Evolutionary conservation across 345 rosid genomes (phyloP).

Genomic region (Linum tenue): DNA sequence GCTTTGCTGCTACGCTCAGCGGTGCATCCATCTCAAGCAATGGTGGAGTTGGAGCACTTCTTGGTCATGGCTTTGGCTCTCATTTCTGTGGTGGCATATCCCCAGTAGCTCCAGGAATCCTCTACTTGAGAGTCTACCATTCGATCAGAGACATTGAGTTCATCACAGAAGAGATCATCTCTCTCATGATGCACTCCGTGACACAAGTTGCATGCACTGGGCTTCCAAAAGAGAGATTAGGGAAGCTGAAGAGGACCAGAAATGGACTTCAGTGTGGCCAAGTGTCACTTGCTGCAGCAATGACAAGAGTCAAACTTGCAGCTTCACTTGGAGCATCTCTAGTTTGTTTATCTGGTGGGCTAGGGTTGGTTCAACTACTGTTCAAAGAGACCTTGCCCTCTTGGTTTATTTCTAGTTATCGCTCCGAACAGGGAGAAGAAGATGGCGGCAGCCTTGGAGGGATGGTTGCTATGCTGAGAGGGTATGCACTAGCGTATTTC

Average conservation of each 20-base stretch:
- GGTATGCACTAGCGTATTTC: constrained; percentile 53
- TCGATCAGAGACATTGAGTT: constrained; percentile 29
- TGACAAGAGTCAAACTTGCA: constrained; percentile 33
- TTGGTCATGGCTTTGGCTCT: constrained; percentile 31
- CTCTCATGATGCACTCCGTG: constrained; percentile 11
- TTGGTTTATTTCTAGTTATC: constrained; percentile 35
- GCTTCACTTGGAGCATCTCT: constrained; percentile 56
- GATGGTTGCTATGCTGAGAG: constrained; percentile 33
- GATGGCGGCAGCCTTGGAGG: constrained; percentile 5
- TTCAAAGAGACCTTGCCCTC: constrained; percentile 45
- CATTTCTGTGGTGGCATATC: constrained; percentile 19
- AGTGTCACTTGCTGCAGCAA: constrained; percentile 25
- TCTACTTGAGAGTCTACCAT: constrained; percentile 50
- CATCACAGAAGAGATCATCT: constrained; percentile 36
- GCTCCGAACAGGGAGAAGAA: constrained; percentile 18
- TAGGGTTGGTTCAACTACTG: constrained; percentile 35
- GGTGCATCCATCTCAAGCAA: constrained; percentile 23
- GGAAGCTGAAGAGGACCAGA: neutral
- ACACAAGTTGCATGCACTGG: neutral
- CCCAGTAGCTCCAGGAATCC: constrained; percentile 42
- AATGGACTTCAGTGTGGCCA: neutral
- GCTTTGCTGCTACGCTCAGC: constrained; percentile 35
- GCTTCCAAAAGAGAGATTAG: neutral
- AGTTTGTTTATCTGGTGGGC: constrained; percentile 38
- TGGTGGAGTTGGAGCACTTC: constrained; percentile 34